A percentile compares a stretch with the other conserved stretches of the same genome.
phyloP scores from a whole-genome alignment of 495 filamentous ascomycete genomes.

The Neurospora sp. region DNA sequence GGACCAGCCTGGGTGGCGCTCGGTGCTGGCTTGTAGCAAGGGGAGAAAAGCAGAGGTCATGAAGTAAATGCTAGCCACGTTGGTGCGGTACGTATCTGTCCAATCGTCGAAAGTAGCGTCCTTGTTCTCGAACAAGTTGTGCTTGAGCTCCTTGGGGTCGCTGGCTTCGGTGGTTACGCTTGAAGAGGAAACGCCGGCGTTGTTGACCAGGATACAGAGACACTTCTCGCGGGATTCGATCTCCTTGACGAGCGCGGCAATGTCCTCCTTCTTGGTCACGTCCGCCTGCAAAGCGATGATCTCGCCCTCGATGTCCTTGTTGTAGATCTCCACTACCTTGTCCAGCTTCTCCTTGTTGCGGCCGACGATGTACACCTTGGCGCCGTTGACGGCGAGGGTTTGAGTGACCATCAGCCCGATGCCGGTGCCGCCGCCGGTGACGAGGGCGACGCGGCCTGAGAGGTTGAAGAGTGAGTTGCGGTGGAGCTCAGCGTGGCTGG shows the following conservation, averaged over 20 bases:
- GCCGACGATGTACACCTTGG: slow-evolving; percentile 75
- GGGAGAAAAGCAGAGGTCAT: slow-evolving; percentile 35
- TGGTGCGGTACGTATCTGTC: slow-evolving; percentile 59
- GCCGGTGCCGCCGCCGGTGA: slow-evolving; percentile 47
- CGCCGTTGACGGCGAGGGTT: slow-evolving; percentile 68
- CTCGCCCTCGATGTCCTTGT: slow-evolving; percentile 25
- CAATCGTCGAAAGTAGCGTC: slow-evolving; percentile 52
- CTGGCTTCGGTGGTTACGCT: slow-evolving; percentile 50
- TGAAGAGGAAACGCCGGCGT: slow-evolving; percentile 57
- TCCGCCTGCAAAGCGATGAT: slow-evolving; percentile 56
- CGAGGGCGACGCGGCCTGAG: slow-evolving; percentile 51
- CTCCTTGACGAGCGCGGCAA: slow-evolving; percentile 53
- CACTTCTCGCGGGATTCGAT: slow-evolving; percentile 53
- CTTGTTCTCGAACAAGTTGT: slow-evolving; percentile 35
- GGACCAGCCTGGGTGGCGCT: slow-evolving; percentile 39
- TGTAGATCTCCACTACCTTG: slow-evolving; percentile 22
- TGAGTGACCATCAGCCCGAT: slow-evolving; percentile 72
- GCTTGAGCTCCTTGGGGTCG: slow-evolving; percentile 37
- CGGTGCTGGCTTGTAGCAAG: slow-evolving; percentile 32
- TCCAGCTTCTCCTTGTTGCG: slow-evolving; percentile 41
- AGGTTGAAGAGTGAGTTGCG: slow-evolving; percentile 50
- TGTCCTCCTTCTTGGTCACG: slow-evolving; percentile 65
- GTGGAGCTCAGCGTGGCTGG: slow-evolving; percentile 35
- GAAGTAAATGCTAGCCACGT: slow-evolving; percentile 62
- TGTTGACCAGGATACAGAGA: slow-evolving; percentile 71